phyloP scores from a whole-genome alignment of 75 land plant genomes.

The Ceratopteris richardii region DNA sequence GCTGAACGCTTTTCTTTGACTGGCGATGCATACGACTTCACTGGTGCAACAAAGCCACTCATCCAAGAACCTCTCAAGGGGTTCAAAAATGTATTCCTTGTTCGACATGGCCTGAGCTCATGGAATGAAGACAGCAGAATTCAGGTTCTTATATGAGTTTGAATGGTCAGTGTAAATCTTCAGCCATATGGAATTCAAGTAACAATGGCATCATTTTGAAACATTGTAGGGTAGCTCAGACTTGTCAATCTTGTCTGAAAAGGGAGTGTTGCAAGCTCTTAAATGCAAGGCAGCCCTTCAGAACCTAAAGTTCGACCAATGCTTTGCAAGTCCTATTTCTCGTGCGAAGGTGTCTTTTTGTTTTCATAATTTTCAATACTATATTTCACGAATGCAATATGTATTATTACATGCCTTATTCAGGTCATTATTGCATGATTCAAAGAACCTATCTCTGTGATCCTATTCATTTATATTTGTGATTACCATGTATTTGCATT shows the following conservation, averaged over 20 bases:
- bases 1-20: conserved; percentile 23
- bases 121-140: conserved; percentile 74
- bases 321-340: conserved; percentile 77
- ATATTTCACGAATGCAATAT: no score
- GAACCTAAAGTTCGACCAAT: conserved; percentile 48
- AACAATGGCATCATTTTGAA: no score
- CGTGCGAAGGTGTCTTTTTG: conserved; percentile 55
- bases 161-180: no score
- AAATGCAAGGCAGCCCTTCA: conserved; percentile 42
- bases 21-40: conserved; percentile 65
- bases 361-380: neutral
- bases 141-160: conserved; percentile 45
- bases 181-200: no score
- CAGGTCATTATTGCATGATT: no score
- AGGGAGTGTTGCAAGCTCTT: conserved; percentile 53
- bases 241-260: conserved; percentile 49
- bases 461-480: no score
- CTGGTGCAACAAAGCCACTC: conserved; percentile 56
- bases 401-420: no score
- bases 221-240: conserved; percentile 64
- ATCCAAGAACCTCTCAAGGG: conserved; percentile 24
- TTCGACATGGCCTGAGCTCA: conserved; percentile 75
- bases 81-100: conserved; percentile 54
- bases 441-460: no score
- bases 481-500: no score